Conservation (phyloP, 1,284 basidiomycete species). For the Puccinia horiana region DNA sequence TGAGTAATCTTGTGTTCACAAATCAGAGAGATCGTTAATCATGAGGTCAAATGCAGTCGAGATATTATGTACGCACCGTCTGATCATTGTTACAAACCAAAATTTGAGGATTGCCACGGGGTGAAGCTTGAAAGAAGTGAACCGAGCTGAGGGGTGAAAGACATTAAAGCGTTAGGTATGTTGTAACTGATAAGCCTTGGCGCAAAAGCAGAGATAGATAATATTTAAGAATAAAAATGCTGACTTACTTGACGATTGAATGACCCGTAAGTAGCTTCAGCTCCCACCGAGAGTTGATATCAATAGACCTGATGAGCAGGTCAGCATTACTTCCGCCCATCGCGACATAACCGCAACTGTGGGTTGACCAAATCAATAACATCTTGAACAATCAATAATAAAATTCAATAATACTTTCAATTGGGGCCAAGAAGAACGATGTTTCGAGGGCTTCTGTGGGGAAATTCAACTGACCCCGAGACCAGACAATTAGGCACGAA, state of each 20-base stretch:
- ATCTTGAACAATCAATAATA: slow-evolving; percentile 22
- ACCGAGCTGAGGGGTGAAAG: slow-evolving; percentile 23
- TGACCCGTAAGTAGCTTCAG: slow-evolving; percentile 36
- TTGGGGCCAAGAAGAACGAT: not conserved
- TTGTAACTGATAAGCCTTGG: not conserved
- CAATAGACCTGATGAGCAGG: slow-evolving; percentile 42
- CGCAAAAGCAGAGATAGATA: not conserved
- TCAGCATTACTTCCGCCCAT: slow-evolving; percentile 42
- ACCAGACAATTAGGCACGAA: slow-evolving; percentile 46
- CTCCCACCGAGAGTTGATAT: slow-evolving; percentile 36
- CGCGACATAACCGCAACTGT: slow-evolving; percentile 45
- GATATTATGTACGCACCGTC: slow-evolving; percentile 13
- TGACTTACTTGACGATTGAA: slow-evolving; percentile 48
- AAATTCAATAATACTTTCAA: slow-evolving; percentile 18
- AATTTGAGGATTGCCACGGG: slow-evolving; percentile 20
- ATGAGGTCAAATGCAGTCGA: not conserved
- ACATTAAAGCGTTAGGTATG: not conserved
- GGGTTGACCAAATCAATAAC: slow-evolving; percentile 13
- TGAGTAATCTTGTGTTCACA: slow-evolving; percentile 34
- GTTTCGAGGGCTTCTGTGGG: not conserved
- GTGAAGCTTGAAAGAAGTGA: slow-evolving; percentile 38
- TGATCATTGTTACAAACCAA: slow-evolving; percentile 49
- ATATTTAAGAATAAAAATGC: not conserved
- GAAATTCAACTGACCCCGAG: slow-evolving; percentile 24
- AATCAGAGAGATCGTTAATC: not conserved